A percentile compares a stretch with the other conserved stretches of the same genome.
Conservation (phyloP, 83 land plant genomes). For the Thuja plicata region DNA sequence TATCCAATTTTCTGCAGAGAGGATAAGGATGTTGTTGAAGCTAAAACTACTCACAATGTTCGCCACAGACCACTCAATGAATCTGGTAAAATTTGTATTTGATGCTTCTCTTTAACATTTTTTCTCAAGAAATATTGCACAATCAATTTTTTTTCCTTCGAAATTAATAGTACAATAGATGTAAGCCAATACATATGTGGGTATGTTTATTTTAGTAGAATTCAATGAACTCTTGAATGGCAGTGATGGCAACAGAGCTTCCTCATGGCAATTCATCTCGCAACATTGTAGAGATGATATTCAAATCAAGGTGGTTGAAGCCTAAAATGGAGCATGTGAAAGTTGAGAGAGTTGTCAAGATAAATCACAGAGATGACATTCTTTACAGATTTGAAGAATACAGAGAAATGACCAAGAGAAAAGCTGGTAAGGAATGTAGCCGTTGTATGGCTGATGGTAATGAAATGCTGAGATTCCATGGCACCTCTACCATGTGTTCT, state of each 20-base stretch:
- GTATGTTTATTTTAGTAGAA: background rate
- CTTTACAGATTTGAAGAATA: slow-evolving; percentile 79
- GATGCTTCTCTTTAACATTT: no score
- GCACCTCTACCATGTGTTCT: slow-evolving; percentile 53
- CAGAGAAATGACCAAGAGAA: slow-evolving; percentile 77
- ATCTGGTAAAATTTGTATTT: background rate
- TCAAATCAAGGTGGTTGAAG: slow-evolving; percentile 56
- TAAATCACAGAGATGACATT: slow-evolving; percentile 77
- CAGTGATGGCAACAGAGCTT: background rate
- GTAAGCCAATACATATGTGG: background rate
- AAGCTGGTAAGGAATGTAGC: slow-evolving; percentile 77
- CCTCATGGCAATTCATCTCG: background rate
- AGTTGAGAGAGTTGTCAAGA: slow-evolving; percentile 82
- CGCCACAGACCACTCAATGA: background rate
- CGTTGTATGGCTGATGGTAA: slow-evolving; percentile 89
- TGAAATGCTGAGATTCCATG: slow-evolving; percentile 77
- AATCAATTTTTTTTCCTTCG: no score
- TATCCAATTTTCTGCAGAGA: background rate
- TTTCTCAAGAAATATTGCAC: no score
- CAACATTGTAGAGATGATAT: background rate
- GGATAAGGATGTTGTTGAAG: background rate
- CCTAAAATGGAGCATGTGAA: slow-evolving; percentile 46
- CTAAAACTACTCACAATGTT: background rate
- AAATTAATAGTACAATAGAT: no score
- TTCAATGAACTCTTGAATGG: background rate